Base-by-base conservation (phyloP, 768 basidiomycete species). In the Boletus subparvulus region DNA sequence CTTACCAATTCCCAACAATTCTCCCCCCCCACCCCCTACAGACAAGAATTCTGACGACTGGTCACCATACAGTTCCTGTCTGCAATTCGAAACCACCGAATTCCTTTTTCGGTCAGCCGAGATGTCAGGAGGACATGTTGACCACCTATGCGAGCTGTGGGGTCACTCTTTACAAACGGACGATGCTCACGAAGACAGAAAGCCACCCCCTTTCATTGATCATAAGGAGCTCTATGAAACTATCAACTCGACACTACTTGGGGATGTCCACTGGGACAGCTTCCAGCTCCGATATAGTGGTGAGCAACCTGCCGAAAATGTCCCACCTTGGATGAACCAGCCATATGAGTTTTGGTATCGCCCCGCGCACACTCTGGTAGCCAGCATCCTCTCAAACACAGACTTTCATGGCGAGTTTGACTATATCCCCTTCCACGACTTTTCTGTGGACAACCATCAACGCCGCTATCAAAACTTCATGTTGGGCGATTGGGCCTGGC, bases 211-310 rank as follows among this genome's bases (percentile, higher is more conserved):
- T 28, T 28, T 28, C 28, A 28, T 28, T 28, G 28, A 60, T 26
- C 54, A 60, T 19, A 60, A 53, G 19, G 42, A 60, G 0, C n/a
- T 60, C 3, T 48, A 60, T 10, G 3, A 14, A 0, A 55, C 53
- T 6, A 78, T 81, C 32, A 74, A 80, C 54, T 52, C 58, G 0
- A 77, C 72, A 11, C 51, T 41, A 9, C 48, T 69, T 32, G 76
- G 76, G 3, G 73, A 75, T 41, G 65, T 69, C 14, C 69, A 72
- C 0, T 81, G 78, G 78, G 24, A 69, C 6, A 63, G 60, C 3
- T 74, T 79, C 17, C 14, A 19, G 12, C 17, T 52, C 6, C 3
- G 8, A 33, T 52, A 52, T 1, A 26, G n/a, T 9, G 13, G 43
- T 17, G 36, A 52, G 12, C 10, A 1, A 7, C 24, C 50, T 0